phyloP scores from a whole-genome alignment of 768 basidiomycete genomes.

The Leucocoprinus sp. region DNA sequence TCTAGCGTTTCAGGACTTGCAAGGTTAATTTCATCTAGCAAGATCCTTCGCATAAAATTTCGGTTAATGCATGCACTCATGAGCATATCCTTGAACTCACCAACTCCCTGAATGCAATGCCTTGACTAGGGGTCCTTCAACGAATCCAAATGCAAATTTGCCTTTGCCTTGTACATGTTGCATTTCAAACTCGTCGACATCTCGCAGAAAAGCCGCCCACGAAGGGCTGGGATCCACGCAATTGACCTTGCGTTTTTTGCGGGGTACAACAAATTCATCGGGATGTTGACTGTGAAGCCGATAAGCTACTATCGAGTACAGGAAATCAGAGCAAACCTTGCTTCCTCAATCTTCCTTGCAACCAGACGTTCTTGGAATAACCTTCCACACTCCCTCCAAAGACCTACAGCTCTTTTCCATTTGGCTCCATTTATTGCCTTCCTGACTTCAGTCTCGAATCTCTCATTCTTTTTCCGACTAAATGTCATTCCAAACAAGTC shows the following conservation, averaged over 20 bases:
- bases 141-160: conserved; percentile 89
- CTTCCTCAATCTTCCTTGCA: conserved; percentile 20
- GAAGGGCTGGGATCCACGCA: conserved; percentile 26
- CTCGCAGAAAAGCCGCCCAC: conserved; percentile 64
- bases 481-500: conserved; percentile 82
- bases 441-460: conserved; percentile 73
- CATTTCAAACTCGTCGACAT: conserved; percentile 74
- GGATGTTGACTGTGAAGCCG: conserved; percentile 11
- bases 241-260: conserved; percentile 66
- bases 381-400: conserved; percentile 76
- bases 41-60: conserved; percentile 49
- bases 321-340: conserved; percentile 18
- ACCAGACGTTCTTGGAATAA: conserved; percentile 61
- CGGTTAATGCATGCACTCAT: conserved; percentile 1
- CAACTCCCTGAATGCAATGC: conserved; percentile 86
- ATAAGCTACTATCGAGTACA: conserved; percentile 1
- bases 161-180: conserved; percentile 85
- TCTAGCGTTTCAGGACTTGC: conserved; percentile 93
- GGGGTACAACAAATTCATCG: conserved; percentile 34
- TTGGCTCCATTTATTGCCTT: conserved; percentile 76
- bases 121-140: conserved; percentile 92
- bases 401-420: conserved; percentile 75
- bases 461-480: conserved; percentile 82
- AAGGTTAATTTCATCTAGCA: conserved; percentile 94
- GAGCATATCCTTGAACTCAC: conserved; percentile 37